Evolutionary conservation across 371 early-diverging fungal species (phyloP).

Genomic region (Funneliformis caledonium): DNA sequence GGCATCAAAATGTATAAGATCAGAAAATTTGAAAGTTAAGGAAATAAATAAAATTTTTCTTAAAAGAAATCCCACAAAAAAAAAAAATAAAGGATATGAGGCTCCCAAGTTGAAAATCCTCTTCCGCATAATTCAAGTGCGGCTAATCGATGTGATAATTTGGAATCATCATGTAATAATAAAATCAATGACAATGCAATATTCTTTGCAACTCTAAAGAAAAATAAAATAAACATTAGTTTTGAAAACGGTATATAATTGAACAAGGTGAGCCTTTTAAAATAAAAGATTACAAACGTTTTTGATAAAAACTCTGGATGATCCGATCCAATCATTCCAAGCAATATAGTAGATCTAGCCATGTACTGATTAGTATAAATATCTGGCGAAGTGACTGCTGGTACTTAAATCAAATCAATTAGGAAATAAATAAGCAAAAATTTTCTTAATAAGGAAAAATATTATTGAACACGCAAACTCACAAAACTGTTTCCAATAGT

Average conservation of each 20-base stretch:
- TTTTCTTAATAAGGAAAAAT: conserved; percentile 65
- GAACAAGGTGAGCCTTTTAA: background rate
- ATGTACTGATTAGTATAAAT: conserved; percentile 26
- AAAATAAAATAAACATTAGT: background rate
- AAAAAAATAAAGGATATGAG: conserved; percentile 51
- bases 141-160: conserved; percentile 62
- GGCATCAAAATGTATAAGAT: conserved; percentile 57
- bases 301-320: conserved; percentile 16
- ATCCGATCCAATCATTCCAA: conserved; percentile 30
- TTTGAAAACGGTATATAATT: background rate
- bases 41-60: background rate
- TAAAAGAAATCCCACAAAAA: background rate
- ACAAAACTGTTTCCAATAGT: conserved; percentile 79
- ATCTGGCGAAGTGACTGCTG: conserved; percentile 36
- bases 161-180: conserved; percentile 59
- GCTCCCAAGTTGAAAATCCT: conserved; percentile 82
- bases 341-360: conserved; percentile 34
- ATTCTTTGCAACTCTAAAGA: conserved; percentile 53
- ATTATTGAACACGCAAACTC: conserved; percentile 76
- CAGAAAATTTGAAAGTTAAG: conserved; percentile 6
- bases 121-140: conserved; percentile 80
- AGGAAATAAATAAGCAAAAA: conserved; percentile 9
- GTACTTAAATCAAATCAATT: conserved; percentile 36
- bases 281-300: background rate
- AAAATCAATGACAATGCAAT: conserved; percentile 65